A percentile compares a stretch with the other conserved stretches of the same genome.
phyloP scores from a whole-genome alignment of 2,329 filamentous ascomycete genomes.

The Aspergillus ochraceus region DNA sequence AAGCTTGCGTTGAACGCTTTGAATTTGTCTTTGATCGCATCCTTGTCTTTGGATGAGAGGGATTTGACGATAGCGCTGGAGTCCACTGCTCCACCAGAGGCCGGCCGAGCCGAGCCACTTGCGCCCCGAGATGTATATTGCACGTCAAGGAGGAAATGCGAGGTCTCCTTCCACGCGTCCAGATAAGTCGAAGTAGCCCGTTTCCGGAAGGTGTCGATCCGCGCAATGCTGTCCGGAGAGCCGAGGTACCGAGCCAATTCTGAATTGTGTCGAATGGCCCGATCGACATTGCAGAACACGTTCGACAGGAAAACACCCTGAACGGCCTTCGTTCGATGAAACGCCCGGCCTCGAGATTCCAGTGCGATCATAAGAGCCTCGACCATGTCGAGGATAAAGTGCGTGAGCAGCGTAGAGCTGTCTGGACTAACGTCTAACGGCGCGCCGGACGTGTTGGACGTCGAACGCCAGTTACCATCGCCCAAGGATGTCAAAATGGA shows the following conservation, averaged over 20 bases:
- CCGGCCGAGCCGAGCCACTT: constrained; percentile 59
- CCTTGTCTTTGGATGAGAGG: constrained; percentile 85
- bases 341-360: constrained; percentile 68
- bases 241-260: constrained; percentile 72
- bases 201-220: constrained; percentile 84
- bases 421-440: constrained; percentile 87
- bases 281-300: constrained; percentile 78
- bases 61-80: constrained; percentile 81
- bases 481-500: constrained; percentile 90
- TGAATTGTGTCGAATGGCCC: constrained; percentile 72
- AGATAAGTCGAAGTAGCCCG: constrained; percentile 79
- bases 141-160: constrained; percentile 80
- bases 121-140: constrained; percentile 78
- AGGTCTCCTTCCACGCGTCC: constrained; percentile 85
- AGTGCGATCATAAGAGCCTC: constrained; percentile 75
- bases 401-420: constrained; percentile 80
- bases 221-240: constrained; percentile 59
- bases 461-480: constrained; percentile 80
- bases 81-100: constrained; percentile 66
- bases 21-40: constrained; percentile 96
- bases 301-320: constrained; percentile 91
- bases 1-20: constrained; percentile 86
- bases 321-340: constrained; percentile 75
- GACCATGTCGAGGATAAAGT: constrained; percentile 88
- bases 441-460: constrained; percentile 63